Evolutionary conservation across 148 eudicot species (phyloP).

Genomic region (Chenopodium album): DNA sequence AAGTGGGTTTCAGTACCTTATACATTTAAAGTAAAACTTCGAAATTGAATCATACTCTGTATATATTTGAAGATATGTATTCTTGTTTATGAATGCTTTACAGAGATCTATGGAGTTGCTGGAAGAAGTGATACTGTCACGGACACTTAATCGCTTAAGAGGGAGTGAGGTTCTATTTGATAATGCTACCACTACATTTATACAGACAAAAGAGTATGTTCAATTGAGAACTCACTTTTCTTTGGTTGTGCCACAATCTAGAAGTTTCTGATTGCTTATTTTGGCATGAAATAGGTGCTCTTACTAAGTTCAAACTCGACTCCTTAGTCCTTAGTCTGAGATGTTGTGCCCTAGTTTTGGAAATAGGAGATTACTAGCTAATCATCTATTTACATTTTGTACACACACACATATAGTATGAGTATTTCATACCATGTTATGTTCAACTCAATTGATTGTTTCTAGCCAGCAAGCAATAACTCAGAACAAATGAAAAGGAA

Average conservation of each 20-base stretch:
- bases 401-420: too few species aligned
- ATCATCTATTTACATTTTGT: neutral
- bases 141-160: conserved; percentile 76
- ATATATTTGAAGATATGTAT: neutral
- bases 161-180: conserved; percentile 41
- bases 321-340: too few species aligned
- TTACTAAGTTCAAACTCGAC: too few species aligned
- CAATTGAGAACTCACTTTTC: neutral
- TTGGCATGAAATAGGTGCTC: neutral
- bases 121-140: conserved; percentile 84
- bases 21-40: neutral
- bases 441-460: neutral
- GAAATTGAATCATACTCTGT: neutral
- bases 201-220: conserved; percentile 76
- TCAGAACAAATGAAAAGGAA: neutral
- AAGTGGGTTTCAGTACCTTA: neutral
- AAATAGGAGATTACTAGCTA: neutral
- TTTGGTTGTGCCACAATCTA: neutral
- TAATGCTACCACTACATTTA: conserved; percentile 69
- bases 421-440: neutral
- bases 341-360: too few species aligned
- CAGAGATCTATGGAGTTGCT: conserved; percentile 85
- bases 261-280: neutral
- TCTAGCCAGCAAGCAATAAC: neutral
- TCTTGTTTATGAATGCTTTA: conserved; percentile 1